Percentiles rank a stretch among this genome's conserved stretches.
phyloP scores from a whole-genome alignment of 2,329 filamentous ascomycete species.

The Alternaria viburni region DNA sequence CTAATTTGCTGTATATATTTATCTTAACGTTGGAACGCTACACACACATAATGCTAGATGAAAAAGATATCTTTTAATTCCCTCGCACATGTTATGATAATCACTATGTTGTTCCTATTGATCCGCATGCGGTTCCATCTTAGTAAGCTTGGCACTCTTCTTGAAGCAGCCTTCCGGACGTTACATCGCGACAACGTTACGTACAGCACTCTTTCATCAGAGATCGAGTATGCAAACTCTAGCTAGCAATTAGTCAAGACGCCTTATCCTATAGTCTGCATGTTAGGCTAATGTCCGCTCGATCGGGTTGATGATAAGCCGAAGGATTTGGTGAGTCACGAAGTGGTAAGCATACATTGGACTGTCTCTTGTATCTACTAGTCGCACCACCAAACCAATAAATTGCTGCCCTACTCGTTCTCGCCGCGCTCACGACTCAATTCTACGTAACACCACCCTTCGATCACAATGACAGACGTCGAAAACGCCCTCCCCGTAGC shows the following conservation, averaged over 20 bases:
- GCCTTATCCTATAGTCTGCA: neutral
- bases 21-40: neutral
- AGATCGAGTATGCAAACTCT: neutral
- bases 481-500: constrained; percentile 11
- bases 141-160: neutral
- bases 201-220: neutral
- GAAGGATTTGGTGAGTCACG: neutral
- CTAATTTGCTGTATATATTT: neutral
- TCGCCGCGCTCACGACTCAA: too few species aligned
- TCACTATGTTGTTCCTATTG: neutral
- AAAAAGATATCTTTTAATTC: neutral
- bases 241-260: neutral
- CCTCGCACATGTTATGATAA: neutral
- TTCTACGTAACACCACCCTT: too few species aligned
- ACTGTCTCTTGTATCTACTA: too few species aligned
- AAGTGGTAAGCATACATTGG: neutral
- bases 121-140: too few species aligned
- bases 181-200: neutral
- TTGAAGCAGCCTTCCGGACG: neutral
- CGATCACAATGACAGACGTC: constrained; percentile 14
- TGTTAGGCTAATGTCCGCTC: neutral
- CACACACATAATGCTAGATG: neutral
- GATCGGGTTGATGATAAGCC: neutral
- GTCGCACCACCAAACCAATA: too few species aligned
- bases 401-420: too few species aligned